Percentiles rank a stretch among this genome's conserved stretches.
phyloP scores from a whole-genome alignment of 1,139 yeast species.

The Zygoascus sp. region DNA sequence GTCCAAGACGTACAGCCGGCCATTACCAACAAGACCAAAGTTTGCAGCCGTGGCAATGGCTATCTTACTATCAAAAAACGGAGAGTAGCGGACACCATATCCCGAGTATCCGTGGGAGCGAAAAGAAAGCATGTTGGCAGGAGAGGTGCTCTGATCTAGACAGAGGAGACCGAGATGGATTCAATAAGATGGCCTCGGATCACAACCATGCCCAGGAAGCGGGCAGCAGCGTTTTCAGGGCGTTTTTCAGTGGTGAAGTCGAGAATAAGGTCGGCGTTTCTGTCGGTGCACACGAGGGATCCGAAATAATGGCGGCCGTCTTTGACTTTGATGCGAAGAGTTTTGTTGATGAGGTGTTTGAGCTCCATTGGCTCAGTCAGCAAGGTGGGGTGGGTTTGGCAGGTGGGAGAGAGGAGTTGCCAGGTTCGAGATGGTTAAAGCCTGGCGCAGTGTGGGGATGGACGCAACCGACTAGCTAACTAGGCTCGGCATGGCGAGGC shows the following conservation, averaged over 20 bases:
- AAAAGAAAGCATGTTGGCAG: conserved; percentile 56
- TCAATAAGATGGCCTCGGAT: conserved; percentile 32
- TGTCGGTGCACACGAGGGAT: conserved; percentile 31
- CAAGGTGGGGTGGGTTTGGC: not conserved
- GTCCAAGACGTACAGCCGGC: conserved; percentile 64
- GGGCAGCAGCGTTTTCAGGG: conserved; percentile 21
- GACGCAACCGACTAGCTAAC: no score
- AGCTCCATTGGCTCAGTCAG: not conserved
- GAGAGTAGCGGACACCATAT: conserved; percentile 83
- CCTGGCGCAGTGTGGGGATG: no score
- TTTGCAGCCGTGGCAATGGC: conserved; percentile 92
- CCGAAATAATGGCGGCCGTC: conserved; percentile 36
- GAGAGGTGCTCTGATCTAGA: not conserved
- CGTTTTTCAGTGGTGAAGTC: conserved; percentile 33
- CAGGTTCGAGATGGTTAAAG: not conserved
- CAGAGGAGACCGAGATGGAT: conserved; percentile 21
- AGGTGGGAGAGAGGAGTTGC: not conserved
- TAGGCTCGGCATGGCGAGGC: no score
- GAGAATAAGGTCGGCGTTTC: conserved; percentile 31
- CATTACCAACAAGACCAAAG: conserved; percentile 93
- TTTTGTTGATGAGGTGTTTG: conserved; percentile 18
- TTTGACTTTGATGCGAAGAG: conserved; percentile 28
- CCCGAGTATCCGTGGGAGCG: conserved; percentile 83
- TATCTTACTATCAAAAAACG: conserved; percentile 80
- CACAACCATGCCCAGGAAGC: conserved; percentile 35